These are phyloP conservation scores for Olyra latifolia DNA, from an alignment of 176 grass and related monocot species.

Conservation along the genomic window DNA sequence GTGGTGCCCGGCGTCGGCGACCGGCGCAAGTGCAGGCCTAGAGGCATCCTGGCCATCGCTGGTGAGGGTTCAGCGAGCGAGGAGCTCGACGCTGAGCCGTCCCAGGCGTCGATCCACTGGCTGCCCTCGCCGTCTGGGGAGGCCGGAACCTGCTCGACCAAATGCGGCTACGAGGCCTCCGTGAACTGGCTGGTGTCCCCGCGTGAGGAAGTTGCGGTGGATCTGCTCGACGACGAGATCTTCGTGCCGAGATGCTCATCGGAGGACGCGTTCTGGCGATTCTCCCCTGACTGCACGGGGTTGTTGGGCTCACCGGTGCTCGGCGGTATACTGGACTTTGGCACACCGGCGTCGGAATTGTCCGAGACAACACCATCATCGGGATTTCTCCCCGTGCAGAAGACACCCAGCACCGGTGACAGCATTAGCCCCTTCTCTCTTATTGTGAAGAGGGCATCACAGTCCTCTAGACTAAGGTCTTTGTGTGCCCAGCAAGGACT, in stretches of 20 bases:
- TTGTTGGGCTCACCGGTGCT: constrained; percentile 45
- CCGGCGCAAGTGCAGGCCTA: constrained; percentile 75
- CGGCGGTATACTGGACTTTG: constrained; percentile 30
- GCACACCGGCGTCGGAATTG: constrained; percentile 30
- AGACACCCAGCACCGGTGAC: constrained; percentile 71
- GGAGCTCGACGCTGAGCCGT: constrained; percentile 30
- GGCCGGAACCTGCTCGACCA: constrained; percentile 31
- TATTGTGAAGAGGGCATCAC: constrained; percentile 79
- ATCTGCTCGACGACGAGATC: constrained; percentile 45
- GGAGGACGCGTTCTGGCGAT: constrained; percentile 43
- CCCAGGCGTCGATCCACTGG: constrained; percentile 79
- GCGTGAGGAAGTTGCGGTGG: constrained; percentile 18
- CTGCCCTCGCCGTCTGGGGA: constrained; percentile 62
- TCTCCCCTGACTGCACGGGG: constrained; percentile 46
- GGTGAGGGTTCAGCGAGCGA: constrained; percentile 26
- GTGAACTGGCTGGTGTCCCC: constrained; percentile 60
- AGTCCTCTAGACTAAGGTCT: constrained; percentile 52
- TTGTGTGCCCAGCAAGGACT: constrained; percentile 44
- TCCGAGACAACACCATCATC: constrained; percentile 50
- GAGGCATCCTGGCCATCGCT: constrained; percentile 68
- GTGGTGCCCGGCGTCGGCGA: constrained; percentile 67
- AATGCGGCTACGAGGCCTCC: constrained; percentile 49
- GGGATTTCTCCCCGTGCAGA: constrained; percentile 43
- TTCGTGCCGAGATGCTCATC: constrained; percentile 42
- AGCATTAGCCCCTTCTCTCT: constrained; percentile 94